Evolutionary conservation across 2,329 filamentous ascomycete species (phyloP).

Genomic region (Orbilia oligospora): DNA sequence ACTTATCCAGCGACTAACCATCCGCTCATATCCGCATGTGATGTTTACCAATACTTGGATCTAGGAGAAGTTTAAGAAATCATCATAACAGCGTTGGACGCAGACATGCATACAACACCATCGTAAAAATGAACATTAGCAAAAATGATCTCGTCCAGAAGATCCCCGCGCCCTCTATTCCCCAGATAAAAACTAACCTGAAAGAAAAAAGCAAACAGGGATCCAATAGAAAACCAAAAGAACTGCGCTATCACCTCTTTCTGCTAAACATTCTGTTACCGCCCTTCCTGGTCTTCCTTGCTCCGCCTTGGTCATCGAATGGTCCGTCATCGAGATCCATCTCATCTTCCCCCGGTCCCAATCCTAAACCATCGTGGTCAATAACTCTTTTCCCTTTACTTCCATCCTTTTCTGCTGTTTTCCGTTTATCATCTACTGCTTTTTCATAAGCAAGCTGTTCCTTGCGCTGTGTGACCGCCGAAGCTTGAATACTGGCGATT

Average conservation of each 20-base stretch:
- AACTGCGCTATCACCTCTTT: conserved; percentile 60
- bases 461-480: conserved; percentile 72
- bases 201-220: conserved; percentile 18
- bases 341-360: conserved; percentile 65
- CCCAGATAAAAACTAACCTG: conserved; percentile 5
- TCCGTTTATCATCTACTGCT: conserved; percentile 70
- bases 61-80: conserved; percentile 43
- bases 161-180: conserved; percentile 1
- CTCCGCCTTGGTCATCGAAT: conserved; percentile 58
- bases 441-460: conserved; percentile 71
- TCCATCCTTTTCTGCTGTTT: conserved; percentile 55
- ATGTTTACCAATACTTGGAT: conserved; percentile 36
- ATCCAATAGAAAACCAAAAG: conserved; percentile 11
- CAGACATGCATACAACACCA: conserved; percentile 54
- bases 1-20: background rate
- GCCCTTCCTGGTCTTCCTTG: conserved; percentile 63
- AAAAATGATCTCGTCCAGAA: conserved; percentile 33
- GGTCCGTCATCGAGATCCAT: conserved; percentile 64
- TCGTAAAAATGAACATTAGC: conserved; percentile 52
- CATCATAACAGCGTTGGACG: conserved; percentile 56
- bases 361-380: conserved; percentile 60
- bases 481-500: conserved; percentile 76
- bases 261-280: conserved; percentile 61
- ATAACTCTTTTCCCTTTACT: conserved; percentile 65
- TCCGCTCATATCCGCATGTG: background rate